Evolutionary conservation across 163 green algal genomes (phyloP).

Genomic region (Trebouxiophyceae sp.): DNA sequence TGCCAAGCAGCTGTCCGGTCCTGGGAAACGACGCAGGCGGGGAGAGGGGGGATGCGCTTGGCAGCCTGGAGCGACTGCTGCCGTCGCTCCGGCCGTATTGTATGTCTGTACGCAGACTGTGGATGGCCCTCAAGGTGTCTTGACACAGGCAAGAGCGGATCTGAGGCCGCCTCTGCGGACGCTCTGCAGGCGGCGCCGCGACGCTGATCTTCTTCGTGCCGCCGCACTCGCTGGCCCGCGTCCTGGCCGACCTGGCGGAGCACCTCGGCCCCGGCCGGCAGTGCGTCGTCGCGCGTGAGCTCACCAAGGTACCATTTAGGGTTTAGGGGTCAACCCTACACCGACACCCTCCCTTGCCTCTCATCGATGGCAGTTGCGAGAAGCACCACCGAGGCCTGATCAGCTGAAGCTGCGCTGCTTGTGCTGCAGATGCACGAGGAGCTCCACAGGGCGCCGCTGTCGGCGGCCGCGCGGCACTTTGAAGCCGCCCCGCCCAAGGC

Average conservation of each 20-base stretch:
- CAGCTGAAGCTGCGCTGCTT: no score
- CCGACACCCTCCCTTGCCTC: neutral
- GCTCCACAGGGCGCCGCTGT: constrained; percentile 38
- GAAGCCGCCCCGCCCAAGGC: no score
- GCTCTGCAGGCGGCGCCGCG: neutral
- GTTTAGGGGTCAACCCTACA: constrained; percentile 21
- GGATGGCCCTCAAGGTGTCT: no score
- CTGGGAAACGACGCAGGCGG: no score
- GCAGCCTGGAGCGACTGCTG: no score
- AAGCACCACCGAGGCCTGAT: no score
- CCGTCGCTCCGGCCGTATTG: no score
- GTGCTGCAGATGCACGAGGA: constrained; percentile 45
- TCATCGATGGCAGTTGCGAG: neutral
- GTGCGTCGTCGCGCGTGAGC: constrained; percentile 71
- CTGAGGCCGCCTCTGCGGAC: no score
- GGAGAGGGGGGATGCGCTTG: no score
- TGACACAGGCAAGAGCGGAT: no score
- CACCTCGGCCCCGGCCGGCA: constrained; percentile 43
- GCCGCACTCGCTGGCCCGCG: constrained; percentile 49
- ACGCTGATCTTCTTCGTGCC: constrained; percentile 72
- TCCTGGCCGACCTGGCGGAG: constrained; percentile 47
- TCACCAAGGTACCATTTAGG: constrained; percentile 63
- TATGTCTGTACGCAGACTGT: no score
- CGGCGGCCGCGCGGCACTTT: no score
- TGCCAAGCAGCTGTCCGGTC: neutral